Percentiles rank a stretch among this genome's conserved stretches.
phyloP scores from a whole-genome alignment of 495 filamentous ascomycete species.

The Aspergillus mulundensis region DNA sequence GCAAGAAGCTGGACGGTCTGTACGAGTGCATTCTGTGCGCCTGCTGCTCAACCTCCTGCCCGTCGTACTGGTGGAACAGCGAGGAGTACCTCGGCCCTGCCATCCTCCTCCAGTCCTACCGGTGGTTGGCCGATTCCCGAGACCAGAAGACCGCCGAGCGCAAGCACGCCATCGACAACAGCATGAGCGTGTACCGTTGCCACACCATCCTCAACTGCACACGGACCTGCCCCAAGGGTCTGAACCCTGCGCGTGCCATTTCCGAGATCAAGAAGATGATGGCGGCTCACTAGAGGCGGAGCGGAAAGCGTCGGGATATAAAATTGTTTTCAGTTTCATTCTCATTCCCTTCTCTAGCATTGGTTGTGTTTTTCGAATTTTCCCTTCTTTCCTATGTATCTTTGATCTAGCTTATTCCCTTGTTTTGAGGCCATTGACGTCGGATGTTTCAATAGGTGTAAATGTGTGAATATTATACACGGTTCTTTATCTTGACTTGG shows the following conservation, averaged over 20 bases:
- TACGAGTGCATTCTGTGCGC: conserved; percentile 99
- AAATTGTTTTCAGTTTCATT: conserved; percentile 26
- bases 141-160: conserved; percentile 84
- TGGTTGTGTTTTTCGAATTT: conserved; percentile 18
- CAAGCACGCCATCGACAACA: conserved; percentile 90
- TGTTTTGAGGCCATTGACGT: conserved; percentile 27
- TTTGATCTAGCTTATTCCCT: conserved; percentile 23
- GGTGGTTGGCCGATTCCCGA: conserved; percentile 89
- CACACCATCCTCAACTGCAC: conserved; percentile 99
- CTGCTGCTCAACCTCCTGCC: conserved; percentile 97
- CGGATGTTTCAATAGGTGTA: conserved; percentile 49
- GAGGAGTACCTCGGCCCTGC: conserved; percentile 98
- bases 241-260: conserved; percentile 93
- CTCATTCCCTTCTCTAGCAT: conserved; percentile 21
- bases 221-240: conserved; percentile 92
- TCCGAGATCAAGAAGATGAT: conserved; percentile 98
- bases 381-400: conserved; percentile 19
- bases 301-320: conserved; percentile 18
- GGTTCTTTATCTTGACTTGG: neutral
- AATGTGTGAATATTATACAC: conserved; percentile 36
- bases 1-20: conserved; percentile 93
- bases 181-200: conserved; percentile 97
- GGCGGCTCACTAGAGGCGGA: conserved; percentile 49
- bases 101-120: conserved; percentile 92
- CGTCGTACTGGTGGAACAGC: conserved; percentile 99